Evolutionary conservation across 2,329 filamentous ascomycete species (phyloP).

Genomic region (Fusarium nygamai): DNA sequence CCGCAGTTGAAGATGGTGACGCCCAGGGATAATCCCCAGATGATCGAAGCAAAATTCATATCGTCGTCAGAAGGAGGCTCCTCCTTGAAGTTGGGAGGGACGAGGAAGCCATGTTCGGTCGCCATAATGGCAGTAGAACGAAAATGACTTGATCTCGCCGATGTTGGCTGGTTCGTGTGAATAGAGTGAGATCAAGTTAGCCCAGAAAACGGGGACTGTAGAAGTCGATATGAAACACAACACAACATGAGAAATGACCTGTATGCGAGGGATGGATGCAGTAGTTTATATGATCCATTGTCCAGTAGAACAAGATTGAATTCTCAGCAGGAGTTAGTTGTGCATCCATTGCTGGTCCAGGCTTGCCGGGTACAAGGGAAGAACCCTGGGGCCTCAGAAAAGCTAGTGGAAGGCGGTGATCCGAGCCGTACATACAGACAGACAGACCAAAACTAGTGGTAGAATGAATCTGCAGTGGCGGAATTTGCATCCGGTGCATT

Average conservation of each 20-base stretch:
- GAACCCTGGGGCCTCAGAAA: constrained; percentile 12
- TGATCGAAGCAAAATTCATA: constrained; percentile 39
- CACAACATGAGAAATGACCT: background rate
- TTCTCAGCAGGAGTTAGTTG: background rate
- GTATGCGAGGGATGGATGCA: constrained; percentile 1
- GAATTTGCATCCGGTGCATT: constrained; percentile 1
- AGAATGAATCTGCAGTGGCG: constrained; percentile 5
- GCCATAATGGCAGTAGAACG: background rate
- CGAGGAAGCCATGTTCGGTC: constrained; percentile 33
- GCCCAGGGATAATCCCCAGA: constrained; percentile 38
- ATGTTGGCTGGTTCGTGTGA: background rate
- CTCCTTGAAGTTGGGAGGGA: constrained; percentile 26
- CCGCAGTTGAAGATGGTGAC: constrained; percentile 36
- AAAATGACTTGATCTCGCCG: background rate
- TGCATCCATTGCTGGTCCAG: constrained; percentile 12
- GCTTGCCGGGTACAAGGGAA: constrained; percentile 22
- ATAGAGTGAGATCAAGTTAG: background rate
- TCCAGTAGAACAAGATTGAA: background rate
- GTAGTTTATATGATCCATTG: constrained; percentile 3
- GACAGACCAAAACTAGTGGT: background rate
- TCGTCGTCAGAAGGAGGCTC: constrained; percentile 20
- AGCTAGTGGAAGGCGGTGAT: constrained; percentile 28
- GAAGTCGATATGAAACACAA: background rate
- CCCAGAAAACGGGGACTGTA: background rate
- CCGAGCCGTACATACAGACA: constrained; percentile 36